Evolutionary conservation across 352 stramenopile genomes (phyloP), one percentile per base, ranked within the genome.

Genomic region (Phytophthora uliginosa): DNA sequence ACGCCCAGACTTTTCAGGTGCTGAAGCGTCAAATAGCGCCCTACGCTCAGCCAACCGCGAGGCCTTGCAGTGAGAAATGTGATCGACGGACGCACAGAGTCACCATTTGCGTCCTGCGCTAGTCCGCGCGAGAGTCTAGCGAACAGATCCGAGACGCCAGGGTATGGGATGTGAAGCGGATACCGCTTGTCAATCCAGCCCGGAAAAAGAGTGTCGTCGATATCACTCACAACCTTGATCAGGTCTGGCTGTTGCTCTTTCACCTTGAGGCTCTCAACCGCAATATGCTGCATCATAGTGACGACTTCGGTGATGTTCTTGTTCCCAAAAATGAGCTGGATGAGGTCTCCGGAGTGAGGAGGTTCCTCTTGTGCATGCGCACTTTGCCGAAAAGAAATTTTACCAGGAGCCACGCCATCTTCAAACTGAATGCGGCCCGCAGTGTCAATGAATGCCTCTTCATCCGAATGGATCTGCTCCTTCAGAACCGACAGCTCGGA

Each of bases 211-310:
- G 89, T 96, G 69, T 96, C 89, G 48, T 96, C 89, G 42, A 96
- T 96, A 56, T 96, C 89, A 56, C 89, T 96, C n/a, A 96, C 78
- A 7, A 96, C 89, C 64, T 96, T 96, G 31, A 96, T 64, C n/a
- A 96, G 72, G 5, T 88, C 64, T 17, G 88, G 84, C 40, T 78
- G 66, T 20, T 84, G 59, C 13, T 81, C 48, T 36, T 88, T 90
- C 15, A 94, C 88, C 45, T 93, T 92, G 51, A 92, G 52, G 42
- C 85, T 82, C 57, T 95, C 89, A 10, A 94, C 77, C 13, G 88
- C 88, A 26, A 96, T 95, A 71, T 96, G 89, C 64, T 96, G 89
- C 78, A 95, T 93, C 47, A 94, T 82, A 24, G 86, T 78, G 18
- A 96, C 86, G 45, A 95, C 79, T 77, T 96, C 85, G 1, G 88